phyloP scores from a whole-genome alignment of 441 rosid species.

The Pelargonium citronellum region DNA sequence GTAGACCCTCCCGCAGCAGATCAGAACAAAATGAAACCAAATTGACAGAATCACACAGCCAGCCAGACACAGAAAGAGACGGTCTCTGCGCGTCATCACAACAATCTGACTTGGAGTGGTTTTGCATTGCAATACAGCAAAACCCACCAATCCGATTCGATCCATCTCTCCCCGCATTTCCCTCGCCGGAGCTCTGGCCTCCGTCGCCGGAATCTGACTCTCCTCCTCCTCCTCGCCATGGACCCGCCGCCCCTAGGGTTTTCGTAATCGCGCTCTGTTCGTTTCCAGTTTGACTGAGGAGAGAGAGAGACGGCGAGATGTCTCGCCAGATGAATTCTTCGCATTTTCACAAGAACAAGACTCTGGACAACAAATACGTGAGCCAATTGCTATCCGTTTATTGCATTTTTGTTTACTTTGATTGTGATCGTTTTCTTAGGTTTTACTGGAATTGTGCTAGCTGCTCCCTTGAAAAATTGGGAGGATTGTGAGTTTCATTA shows the following conservation, averaged over 20 bases:
- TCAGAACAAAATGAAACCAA: not conserved
- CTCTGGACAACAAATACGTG: slow-evolving; percentile 97
- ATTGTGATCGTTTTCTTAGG: not conserved
- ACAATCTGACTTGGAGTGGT: slow-evolving; percentile 3
- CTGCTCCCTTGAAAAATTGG: not conserved
- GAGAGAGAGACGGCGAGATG: slow-evolving; percentile 33
- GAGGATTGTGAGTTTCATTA: not conserved
- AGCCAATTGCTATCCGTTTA: slow-evolving; percentile 16
- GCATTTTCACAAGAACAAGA: slow-evolving; percentile 83
- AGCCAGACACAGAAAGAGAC: not conserved
- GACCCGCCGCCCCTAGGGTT: slow-evolving; percentile 2
- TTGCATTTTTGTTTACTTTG: not conserved
- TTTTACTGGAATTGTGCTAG: not conserved
- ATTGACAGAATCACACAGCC: not conserved
- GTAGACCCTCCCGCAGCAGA: not conserved
- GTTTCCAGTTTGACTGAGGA: not conserved
- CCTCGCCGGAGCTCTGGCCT: slow-evolving; percentile 6
- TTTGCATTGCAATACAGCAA: not conserved
- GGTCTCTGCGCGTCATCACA: not conserved
- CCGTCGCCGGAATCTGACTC: slow-evolving; percentile 2
- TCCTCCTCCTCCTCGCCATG: not conserved
- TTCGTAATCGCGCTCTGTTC: not conserved
- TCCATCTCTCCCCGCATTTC: not conserved
- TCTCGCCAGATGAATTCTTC: slow-evolving; percentile 69
- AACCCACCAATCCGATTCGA: slow-evolving; percentile 5